Base-by-base conservation (phyloP, 139 green algal genomes). In the Penium margaritaceum region DNA sequence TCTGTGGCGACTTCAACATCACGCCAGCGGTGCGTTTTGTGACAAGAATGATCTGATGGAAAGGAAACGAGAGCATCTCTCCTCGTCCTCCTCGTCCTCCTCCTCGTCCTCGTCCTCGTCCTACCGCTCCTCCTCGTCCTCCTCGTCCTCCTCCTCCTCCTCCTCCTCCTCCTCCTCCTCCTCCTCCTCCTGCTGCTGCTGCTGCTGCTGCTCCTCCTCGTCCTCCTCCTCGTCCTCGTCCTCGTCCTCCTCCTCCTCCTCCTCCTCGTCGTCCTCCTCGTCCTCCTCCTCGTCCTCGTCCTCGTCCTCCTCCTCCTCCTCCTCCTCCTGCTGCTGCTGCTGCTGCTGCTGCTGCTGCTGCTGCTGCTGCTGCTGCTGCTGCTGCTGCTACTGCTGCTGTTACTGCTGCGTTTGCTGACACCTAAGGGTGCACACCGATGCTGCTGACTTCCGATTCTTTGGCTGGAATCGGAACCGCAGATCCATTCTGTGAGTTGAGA, bases 81-180 rank as follows among this genome's bases (percentile, higher is more conserved):
- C n/a, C n/a, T n/a, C n/a, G n/a, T n/a, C n/a, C 43, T 53, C 43
- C 43, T 53, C 43, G 15, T 53, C 43, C 43, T 53, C 43, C 12
- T 53, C 43, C 43, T n/a, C n/a, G n/a, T n/a, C n/a, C n/a, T n/a
- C n/a, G n/a, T n/a, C n/a, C n/a, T n/a, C n/a, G n/a, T n/a, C n/a
- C n/a, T n/a, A n/a, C n/a, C n/a, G n/a, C n/a, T n/a, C n/a, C n/a
- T n/a, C n/a, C n/a, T n/a, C n/a, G 12, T 53, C 43, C 43, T 53
- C 43, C 43, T 53, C 43, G 12, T 53, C 43, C 43, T 53, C 43
- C 43, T 53, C 43, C 43, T 53, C 43, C 43, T 53, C 43, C 43
- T 53, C 43, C 43, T 53, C 43, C 43, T 53, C 43, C 43, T 53
- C 43, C 43, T 53, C 43, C 43, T 53, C 43, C 43, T 53, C 43